A percentile compares a stretch with the other conserved stretches of the same genome.
Conservation (phyloP, 345 rosid species). For the Eucalyptus cloeziana region DNA sequence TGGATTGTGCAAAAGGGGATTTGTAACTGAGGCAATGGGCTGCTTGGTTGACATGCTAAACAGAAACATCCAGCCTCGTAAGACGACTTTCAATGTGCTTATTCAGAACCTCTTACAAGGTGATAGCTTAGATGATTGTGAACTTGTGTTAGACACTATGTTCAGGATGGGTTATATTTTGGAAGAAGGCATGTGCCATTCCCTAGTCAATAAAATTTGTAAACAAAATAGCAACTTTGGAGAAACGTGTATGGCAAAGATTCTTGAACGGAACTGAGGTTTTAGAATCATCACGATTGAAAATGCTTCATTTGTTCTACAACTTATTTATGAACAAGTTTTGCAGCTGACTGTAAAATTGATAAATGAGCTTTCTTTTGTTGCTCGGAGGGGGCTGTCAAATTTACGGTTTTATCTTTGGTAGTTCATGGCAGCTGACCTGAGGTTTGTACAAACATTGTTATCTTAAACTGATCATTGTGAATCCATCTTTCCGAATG, state of each 20-base stretch:
- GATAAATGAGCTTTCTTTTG: neutral
- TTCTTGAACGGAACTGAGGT: neutral
- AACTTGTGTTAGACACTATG: slow-evolving; percentile 11
- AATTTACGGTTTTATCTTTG: neutral
- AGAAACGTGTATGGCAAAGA: neutral
- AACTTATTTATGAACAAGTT: neutral
- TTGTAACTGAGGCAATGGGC: slow-evolving; percentile 12
- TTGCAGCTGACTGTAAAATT: neutral
- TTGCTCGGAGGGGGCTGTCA: neutral
- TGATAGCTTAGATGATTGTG: slow-evolving; percentile 21
- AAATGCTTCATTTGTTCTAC: neutral
- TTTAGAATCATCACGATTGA: neutral
- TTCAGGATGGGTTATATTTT: slow-evolving; percentile 6
- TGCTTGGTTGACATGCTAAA: slow-evolving; percentile 13
- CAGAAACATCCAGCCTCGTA: slow-evolving; percentile 7
- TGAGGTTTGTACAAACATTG: neutral
- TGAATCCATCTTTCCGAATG: neutral
- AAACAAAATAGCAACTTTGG: neutral
- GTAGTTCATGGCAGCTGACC: neutral
- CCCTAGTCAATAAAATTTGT: slow-evolving; percentile 11
- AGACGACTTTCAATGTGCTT: slow-evolving; percentile 4
- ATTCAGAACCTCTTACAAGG: slow-evolving; percentile 3
- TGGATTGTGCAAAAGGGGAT: slow-evolving; percentile 9
- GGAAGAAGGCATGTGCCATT: neutral
- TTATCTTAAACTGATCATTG: neutral